Evolutionary conservation across 2,329 filamentous ascomycete species (phyloP), one percentile per base, ranked within the genome.

Genomic region (Epichloe glyceriae): DNA sequence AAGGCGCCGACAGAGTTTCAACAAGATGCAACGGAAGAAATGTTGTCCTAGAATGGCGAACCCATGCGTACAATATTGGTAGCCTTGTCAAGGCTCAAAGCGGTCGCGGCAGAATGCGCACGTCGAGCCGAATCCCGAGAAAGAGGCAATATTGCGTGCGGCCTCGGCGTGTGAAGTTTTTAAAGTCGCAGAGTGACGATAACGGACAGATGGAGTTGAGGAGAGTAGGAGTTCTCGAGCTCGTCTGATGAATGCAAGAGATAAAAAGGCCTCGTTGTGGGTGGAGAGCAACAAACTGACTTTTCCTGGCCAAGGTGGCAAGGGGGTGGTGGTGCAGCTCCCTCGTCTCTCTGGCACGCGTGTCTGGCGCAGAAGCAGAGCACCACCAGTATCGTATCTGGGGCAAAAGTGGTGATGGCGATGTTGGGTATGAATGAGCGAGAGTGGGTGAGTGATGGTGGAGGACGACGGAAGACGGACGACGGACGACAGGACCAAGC

Each of bases 331-430:
- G 20, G 20, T 19, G 41, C 41, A 33, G 39, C 39, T 41, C 39
- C 26, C 30, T 30, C 30, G 30, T 30, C 30, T 30, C 30, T 30
- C 10, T 30, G 8, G 26, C 26, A 30, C 26, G 26, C 26, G 26
- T 10, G 26, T 38, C 43, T 33, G 10, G 43, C 22, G 22, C 11
- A 30, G 30, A 30, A 30, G 30, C 22, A 30, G 20, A n/a, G 17
- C 19, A 45, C 15, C 15, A n/a, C 8, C 15, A n/a, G 43, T 11
- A 30, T 33, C 19, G 43, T 11, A 30, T 33, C 19, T 45, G 43
- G n/a, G 44, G 11, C 30, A 51, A 39, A 30, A 45, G 39, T 53
- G 55, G 42, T 43, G 52, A 38, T 46, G 50, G 46, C 40, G 53
- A 49, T 52, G 48, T 38, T 51, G 49, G 50, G 19, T 33, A 8